phyloP scores from a whole-genome alignment of 164 flowering plant genomes.

The Annona squamosa region DNA sequence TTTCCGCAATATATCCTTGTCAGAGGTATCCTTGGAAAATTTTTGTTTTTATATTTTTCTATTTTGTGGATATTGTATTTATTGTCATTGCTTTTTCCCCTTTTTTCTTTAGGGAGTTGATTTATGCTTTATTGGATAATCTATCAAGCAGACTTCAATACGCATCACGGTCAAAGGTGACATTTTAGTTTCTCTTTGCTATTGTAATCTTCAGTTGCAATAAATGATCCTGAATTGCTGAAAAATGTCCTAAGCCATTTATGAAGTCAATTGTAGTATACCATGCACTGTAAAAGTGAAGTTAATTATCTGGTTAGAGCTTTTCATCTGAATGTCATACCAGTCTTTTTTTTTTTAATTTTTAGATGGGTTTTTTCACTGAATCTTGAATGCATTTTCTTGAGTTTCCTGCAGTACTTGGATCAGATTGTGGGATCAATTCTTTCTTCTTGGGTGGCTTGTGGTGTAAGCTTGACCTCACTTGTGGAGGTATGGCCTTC shows the following conservation, averaged over 20 bases:
- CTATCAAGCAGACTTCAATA: slow-evolving; percentile 59
- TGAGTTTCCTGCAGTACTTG: slow-evolving; percentile 56
- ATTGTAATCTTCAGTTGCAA: not conserved
- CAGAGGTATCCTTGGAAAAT: slow-evolving; percentile 28
- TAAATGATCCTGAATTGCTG: not conserved
- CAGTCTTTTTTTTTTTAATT: not conserved
- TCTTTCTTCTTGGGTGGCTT: slow-evolving; percentile 76
- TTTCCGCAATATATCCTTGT: slow-evolving; percentile 74
- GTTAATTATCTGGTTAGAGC: not conserved
- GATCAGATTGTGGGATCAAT: slow-evolving; percentile 70
- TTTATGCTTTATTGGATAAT: slow-evolving; percentile 52
- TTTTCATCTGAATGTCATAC: not conserved
- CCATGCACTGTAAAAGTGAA: not conserved
- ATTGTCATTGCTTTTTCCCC: not conserved
- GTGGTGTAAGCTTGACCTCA: slow-evolving; percentile 67
- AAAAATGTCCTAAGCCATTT: not conserved
- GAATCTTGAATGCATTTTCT: slow-evolving; percentile 4
- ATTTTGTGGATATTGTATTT: not conserved
- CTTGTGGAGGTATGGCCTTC: slow-evolving; percentile 64
- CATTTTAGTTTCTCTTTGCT: not conserved
- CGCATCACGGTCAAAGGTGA: slow-evolving; percentile 55
- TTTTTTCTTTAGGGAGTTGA: slow-evolving; percentile 51
- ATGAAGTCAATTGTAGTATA: not conserved
- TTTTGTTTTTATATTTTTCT: not conserved
- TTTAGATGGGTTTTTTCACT: slow-evolving; percentile 2